These are phyloP conservation scores for Anastatica hierochuntica DNA, from an alignment of 345 rosid species.

Conservation along the genomic window DNA sequence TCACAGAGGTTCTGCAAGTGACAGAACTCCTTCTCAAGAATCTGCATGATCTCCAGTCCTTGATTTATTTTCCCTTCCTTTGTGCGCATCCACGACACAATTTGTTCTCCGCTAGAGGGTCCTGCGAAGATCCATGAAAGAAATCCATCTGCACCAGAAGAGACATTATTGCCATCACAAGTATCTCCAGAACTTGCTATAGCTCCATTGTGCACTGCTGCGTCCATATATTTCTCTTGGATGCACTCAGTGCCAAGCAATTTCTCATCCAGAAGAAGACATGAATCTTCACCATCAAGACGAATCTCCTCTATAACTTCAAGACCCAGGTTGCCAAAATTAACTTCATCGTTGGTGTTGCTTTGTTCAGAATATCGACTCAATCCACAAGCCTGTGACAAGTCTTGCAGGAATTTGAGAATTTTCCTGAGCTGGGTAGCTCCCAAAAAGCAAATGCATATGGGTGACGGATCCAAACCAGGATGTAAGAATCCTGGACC, in stretches of 20 bases:
- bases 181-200: conserved; percentile 24
- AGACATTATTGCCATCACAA: conserved; percentile 25
- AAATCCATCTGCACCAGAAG: conserved; percentile 38
- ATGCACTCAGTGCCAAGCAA: conserved; percentile 33
- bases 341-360: conserved; percentile 36
- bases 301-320: conserved; percentile 56
- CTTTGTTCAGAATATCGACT: conserved; percentile 57
- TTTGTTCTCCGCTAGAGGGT: conserved; percentile 56
- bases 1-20: conserved; percentile 73
- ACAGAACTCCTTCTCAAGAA: conserved; percentile 71
- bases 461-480: conserved; percentile 55
- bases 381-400: conserved; percentile 67
- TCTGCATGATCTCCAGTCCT: conserved; percentile 64
- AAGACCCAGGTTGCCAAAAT: conserved; percentile 18
- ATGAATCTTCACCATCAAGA: conserved; percentile 49
- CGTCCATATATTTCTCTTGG: conserved; percentile 17
- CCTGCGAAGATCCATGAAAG: conserved; percentile 86
- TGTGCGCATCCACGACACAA: conserved; percentile 51
- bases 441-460: conserved; percentile 78
- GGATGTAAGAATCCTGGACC: conserved; percentile 54
- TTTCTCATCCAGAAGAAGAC: conserved; percentile 52
- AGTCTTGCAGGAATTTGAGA: conserved; percentile 78
- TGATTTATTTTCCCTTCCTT: conserved; percentile 68
- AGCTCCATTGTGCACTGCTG: conserved; percentile 23
- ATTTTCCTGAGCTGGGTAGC: conserved; percentile 69